Percentiles rank a stretch among this genome's conserved stretches.
These are phyloP conservation scores for Amanita fuliginea DNA, from an alignment of 768 basidiomycete genomes.

Conservation along the genomic window DNA sequence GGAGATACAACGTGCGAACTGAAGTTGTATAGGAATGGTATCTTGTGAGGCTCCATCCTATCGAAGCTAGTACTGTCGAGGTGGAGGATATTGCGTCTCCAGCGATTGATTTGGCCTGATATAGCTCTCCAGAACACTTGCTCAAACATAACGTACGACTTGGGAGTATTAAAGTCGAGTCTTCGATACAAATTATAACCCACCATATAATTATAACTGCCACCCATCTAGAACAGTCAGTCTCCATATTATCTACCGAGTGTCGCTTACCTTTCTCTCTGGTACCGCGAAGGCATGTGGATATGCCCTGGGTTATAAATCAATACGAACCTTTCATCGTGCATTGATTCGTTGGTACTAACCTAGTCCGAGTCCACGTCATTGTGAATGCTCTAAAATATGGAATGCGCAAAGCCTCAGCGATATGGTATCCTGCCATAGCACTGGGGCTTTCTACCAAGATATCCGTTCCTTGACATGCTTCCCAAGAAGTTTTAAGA, in stretches of 20 bases:
- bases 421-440: slow-evolving; percentile 96
- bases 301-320: slow-evolving; percentile 51
- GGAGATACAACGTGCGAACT: slow-evolving; percentile 85
- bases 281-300: slow-evolving; percentile 98
- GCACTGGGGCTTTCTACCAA: slow-evolving; percentile 93
- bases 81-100: slow-evolving; percentile 69
- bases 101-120: slow-evolving; percentile 89
- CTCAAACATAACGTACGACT: slow-evolving; percentile 96
- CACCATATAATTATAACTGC: slow-evolving; percentile 98
- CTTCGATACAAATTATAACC: slow-evolving; percentile 9
- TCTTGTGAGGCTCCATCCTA: slow-evolving; percentile 95
- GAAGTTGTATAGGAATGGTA: slow-evolving; percentile 97
- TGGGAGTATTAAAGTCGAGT: neutral
- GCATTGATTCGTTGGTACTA: neutral
- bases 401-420: slow-evolving; percentile 86
- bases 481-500: slow-evolving; percentile 90
- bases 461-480: slow-evolving; percentile 90
- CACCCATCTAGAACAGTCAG: slow-evolving; percentile 60
- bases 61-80: slow-evolving; percentile 81
- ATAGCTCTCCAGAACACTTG: slow-evolving; percentile 97
- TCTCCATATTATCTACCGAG: neutral
- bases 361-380: slow-evolving; percentile 95
- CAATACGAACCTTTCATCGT: neutral
- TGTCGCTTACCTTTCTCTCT: slow-evolving; percentile 62
- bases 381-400: slow-evolving; percentile 96